A percentile compares a stretch with the other conserved stretches of the same genome.
phyloP scores from a whole-genome alignment of 2,329 filamentous ascomycete species.

The Trichophyton schoenleinii region DNA sequence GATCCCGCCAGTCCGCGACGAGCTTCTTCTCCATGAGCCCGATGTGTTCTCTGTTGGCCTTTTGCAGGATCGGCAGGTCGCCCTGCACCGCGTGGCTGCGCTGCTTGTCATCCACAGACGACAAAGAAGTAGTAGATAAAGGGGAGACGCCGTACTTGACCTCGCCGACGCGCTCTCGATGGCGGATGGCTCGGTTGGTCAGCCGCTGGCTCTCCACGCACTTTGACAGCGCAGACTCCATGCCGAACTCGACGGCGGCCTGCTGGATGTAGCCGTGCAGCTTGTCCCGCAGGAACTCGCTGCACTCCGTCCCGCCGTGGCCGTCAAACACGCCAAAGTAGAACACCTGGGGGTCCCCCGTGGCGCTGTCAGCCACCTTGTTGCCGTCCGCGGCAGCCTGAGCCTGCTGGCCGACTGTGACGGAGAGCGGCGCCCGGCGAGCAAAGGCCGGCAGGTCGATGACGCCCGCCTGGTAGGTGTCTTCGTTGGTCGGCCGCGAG shows the following conservation, averaged over 20 bases:
- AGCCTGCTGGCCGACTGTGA: slow-evolving; percentile 31
- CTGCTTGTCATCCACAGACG: not conserved
- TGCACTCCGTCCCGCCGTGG: slow-evolving; percentile 82
- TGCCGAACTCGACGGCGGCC: slow-evolving; percentile 60
- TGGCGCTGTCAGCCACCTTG: slow-evolving; percentile 58
- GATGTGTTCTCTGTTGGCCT: slow-evolving; percentile 48
- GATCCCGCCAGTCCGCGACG: slow-evolving; percentile 63
- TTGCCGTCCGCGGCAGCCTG: slow-evolving; percentile 32
- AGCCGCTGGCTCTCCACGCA: slow-evolving; percentile 9
- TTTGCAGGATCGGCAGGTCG: slow-evolving; percentile 38
- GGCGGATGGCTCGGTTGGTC: slow-evolving; percentile 6
- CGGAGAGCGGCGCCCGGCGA: slow-evolving; percentile 58
- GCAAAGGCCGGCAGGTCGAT: slow-evolving; percentile 90
- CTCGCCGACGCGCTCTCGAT: slow-evolving; percentile 1
- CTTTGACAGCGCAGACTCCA: slow-evolving; percentile 59
- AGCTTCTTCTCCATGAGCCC: slow-evolving; percentile 57
- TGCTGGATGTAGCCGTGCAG: slow-evolving; percentile 83
- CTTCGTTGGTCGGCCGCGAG: slow-evolving; percentile 80
- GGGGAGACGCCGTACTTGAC: not conserved
- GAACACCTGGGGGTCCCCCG: slow-evolving; percentile 88
- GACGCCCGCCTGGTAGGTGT: slow-evolving; percentile 85
- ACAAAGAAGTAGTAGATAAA: too few species aligned
- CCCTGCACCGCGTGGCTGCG: slow-evolving; percentile 13
- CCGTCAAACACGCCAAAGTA: slow-evolving; percentile 97
- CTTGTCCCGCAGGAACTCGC: slow-evolving; percentile 69